A percentile compares a stretch with the other conserved stretches of the same genome.
Evolutionary conservation across 805 yeast species (phyloP).

Genomic region (Hagleromyces aurorensis): DNA sequence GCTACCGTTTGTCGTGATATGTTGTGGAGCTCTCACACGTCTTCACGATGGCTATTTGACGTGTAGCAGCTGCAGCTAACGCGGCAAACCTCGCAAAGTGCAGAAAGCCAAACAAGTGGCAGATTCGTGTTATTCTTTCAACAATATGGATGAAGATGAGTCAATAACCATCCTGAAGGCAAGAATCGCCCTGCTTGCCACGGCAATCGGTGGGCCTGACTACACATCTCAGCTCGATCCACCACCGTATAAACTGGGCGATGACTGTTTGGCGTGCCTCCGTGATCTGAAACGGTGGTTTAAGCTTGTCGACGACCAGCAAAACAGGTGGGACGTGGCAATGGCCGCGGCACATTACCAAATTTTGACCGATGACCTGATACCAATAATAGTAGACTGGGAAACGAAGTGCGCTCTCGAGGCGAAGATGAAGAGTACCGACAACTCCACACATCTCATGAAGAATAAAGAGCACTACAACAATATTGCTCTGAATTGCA

Average conservation of each 20-base stretch:
- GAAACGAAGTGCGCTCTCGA: conserved; percentile 35
- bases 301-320: conserved; percentile 68
- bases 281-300: conserved; percentile 88
- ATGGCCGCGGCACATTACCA: conserved; percentile 78
- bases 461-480: conserved; percentile 33
- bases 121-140: too few species aligned
- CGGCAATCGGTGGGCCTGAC: conserved; percentile 90
- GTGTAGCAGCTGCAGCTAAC: too few species aligned
- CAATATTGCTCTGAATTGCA: conserved; percentile 58
- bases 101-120: not conserved
- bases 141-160: conserved; percentile 5
- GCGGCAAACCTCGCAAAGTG: too few species aligned
- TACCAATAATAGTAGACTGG: conserved; percentile 71
- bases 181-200: conserved; percentile 70
- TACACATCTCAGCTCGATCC: conserved; percentile 41
- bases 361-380: conserved; percentile 61
- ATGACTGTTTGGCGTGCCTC: conserved; percentile 67
- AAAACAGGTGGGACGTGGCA: conserved; percentile 70
- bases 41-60: too few species aligned
- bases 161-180: conserved; percentile 41
- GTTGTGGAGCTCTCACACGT: too few species aligned
- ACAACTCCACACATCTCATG: conserved; percentile 23
- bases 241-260: conserved; percentile 70
- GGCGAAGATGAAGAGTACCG: conserved; percentile 14
- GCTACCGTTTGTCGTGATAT: too few species aligned